Base-by-base conservation (phyloP, 768 basidiomycete genomes). In the Suillus ampliporus region DNA sequence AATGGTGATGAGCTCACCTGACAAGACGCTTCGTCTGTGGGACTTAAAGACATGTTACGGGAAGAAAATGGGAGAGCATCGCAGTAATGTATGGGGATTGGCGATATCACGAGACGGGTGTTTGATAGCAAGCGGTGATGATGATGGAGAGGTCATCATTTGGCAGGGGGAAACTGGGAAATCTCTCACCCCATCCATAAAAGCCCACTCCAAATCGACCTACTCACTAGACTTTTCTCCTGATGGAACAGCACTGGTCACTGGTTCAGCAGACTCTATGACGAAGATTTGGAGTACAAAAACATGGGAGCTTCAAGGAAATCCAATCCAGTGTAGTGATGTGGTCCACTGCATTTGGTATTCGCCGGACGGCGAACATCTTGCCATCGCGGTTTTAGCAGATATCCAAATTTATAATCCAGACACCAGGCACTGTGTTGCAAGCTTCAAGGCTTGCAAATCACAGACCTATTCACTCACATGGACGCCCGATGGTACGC, bases 21-120 rank as follows among this genome's bases (percentile, higher is more conserved):
- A 52, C 7, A 21, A 35, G 2, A 37, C 9, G 14, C 3, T 53
- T 37, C 14, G 11, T 14, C n/a, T 53, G 21, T 53, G 52, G 52
- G 52, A 53, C 35, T 37, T 53, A 14, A 53, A 53, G n/a, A 35
- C n/a, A n/a, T 53, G 14, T 37, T 37, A n/a, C n/a, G n/a, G n/a
- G 34, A 37, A 37, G 34, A 35, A 53, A 23, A 21, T 35, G 52
- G n/a, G 3, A 21, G 52, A 21, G 21, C 52, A 21, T 53, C 1
- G n/a, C 35, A 2, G 1, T 2, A 19, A 4, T 1, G 35, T 53
- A n/a, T 6, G 3, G 14, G 7, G 2, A 21, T 35, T 53, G 21
- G 52, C 35, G 8, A 6, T 53, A 37, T 37, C 52, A 21, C 35
- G 7, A 37, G 52, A 53, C 34, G 52, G 52, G 4, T n/a, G 37